Base-by-base conservation (phyloP, 306 rosid genomes). In the Vicia villosa region DNA sequence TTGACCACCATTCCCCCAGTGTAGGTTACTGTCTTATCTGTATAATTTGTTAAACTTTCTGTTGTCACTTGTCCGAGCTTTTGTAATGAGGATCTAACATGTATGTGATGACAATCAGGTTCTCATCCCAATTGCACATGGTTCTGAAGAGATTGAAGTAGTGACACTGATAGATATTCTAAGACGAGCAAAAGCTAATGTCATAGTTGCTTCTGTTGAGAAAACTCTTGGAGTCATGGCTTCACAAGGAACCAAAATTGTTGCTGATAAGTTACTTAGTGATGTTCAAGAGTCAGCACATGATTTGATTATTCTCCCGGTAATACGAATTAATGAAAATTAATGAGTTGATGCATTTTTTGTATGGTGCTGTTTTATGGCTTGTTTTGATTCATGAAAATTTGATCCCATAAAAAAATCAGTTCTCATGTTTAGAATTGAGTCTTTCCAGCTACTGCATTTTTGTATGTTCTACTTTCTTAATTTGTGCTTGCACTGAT, bases 261-360 rank as follows among this genome's bases (percentile, higher is more conserved):
- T 90, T 74, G 96, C 97, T 62, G 98, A 94, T 84, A 80, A 72
- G 78, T 78, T 84, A 56, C 83, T 94, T 45, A 63, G 80, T 4
- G 89, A 87, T 51, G 95, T 89, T 80, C 87, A 88, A 37, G 86
- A 85, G 74, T 84, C 90, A 49, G 73, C 78, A 17, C 88, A 78
- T 62, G 98, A 94, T 81, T 54, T 94, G 74, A 88, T 94, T 72
- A 83, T 94, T 84, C 96, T 94, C 83, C 96, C 92, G 72, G 98
- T 94, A 68, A 88, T 92, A 38, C 21, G 36, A 57, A 50, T 51
- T 65, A 65, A 68, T 68, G 43, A 14, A 66, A 74, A 37, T 38
- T 60, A 16, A 12, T 74, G 42, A 46, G 69, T 67, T 71, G 65
- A 20, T 46, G 41, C 59, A 34, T 62, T 62, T 71, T 46, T 46